phyloP scores from a whole-genome alignment of 2,329 filamentous ascomycete genomes.

The Colletotrichum scovillei region DNA sequence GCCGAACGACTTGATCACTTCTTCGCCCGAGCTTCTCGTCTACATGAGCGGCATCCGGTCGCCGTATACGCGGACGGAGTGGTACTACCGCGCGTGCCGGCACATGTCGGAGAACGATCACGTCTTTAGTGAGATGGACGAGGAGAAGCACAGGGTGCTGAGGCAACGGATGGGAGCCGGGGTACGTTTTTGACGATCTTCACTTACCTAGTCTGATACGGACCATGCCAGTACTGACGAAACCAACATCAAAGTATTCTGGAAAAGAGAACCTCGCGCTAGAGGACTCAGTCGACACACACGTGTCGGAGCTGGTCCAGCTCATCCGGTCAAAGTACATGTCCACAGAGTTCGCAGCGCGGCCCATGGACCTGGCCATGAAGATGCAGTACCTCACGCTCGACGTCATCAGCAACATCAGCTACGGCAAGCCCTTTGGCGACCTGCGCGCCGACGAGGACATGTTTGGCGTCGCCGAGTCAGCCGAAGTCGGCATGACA shows the following conservation, averaged over 20 bases:
- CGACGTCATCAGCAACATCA: constrained; percentile 65
- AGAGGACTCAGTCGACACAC: constrained; percentile 55
- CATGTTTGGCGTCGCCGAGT: constrained; percentile 58
- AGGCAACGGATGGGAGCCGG: constrained; percentile 55
- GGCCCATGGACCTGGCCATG: constrained; percentile 57
- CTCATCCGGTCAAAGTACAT: constrained; percentile 59
- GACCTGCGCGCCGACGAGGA: constrained; percentile 58
- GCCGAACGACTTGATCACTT: constrained; percentile 53
- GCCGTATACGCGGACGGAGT: constrained; percentile 47
- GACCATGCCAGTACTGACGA: background rate
- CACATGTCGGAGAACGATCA: constrained; percentile 50
- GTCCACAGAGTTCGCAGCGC: constrained; percentile 42
- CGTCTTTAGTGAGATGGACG: constrained; percentile 48
- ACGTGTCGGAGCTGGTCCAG: constrained; percentile 55
- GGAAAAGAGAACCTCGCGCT: constrained; percentile 58
- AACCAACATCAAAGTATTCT: constrained; percentile 48
- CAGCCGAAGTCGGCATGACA: constrained; percentile 47
- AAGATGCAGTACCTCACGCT: constrained; percentile 63
- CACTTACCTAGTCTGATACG: background rate
- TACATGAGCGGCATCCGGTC: constrained; percentile 48
- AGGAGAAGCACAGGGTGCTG: constrained; percentile 49
- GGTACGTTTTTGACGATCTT: background rate
- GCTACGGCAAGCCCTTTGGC: constrained; percentile 61
- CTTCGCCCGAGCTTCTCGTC: constrained; percentile 49
- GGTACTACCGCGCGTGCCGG: constrained; percentile 48